Conservation (phyloP, 257 asterid genomes). For the Ligustrum vulgare region DNA sequence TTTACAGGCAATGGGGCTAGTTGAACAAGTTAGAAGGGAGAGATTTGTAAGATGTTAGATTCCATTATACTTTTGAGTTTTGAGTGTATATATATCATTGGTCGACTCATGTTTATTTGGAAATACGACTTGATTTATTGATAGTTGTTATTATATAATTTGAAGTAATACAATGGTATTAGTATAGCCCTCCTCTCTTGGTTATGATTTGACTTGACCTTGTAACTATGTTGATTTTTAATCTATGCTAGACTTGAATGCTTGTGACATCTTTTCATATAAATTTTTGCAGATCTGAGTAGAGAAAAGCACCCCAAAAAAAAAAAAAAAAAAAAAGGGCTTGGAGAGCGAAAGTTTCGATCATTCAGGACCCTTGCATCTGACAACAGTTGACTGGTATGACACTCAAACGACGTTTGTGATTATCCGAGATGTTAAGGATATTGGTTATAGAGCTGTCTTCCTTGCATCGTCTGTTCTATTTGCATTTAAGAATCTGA, state of each 20-base stretch:
- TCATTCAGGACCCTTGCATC: conserved; percentile 71
- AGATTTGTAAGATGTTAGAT: neutral
- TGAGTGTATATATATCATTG: neutral
- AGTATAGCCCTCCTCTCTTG: neutral
- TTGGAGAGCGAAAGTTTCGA: conserved; percentile 71
- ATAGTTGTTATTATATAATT: neutral
- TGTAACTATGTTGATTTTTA: neutral
- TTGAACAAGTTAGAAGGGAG: neutral
- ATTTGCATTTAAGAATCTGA: neutral
- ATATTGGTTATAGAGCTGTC: neutral
- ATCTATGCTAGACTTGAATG: conserved; percentile 3
- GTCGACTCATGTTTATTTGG: neutral
- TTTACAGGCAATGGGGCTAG: neutral
- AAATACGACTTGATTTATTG: neutral
- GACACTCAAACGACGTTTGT: neutral
- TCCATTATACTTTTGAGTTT: neutral
- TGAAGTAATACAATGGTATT: neutral
- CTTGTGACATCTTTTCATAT: conserved; percentile 4
- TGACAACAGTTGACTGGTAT: conserved; percentile 77
- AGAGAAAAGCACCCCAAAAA: conserved; percentile 12
- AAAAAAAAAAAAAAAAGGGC: conserved; percentile 27
- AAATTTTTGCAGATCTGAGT: conserved; percentile 30
- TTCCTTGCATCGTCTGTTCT: neutral
- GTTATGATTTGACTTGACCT: neutral
- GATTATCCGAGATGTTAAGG: neutral